A percentile compares a stretch with the other conserved stretches of the same genome.
Conservation (phyloP, 805 yeast genomes). For the Cyberlindnera euphorbiae region DNA sequence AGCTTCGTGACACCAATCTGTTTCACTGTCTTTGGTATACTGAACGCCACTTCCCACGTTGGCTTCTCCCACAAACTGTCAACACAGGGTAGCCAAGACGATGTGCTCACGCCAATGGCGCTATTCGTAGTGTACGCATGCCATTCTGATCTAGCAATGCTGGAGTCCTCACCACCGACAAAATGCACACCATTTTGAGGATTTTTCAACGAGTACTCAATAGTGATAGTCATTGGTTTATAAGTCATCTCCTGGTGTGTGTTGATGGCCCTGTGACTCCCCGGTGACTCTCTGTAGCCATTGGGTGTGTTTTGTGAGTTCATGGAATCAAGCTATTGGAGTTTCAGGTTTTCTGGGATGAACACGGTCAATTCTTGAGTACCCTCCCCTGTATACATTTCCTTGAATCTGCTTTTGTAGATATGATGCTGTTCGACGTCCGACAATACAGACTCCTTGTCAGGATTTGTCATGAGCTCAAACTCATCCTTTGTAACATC, state of each 20-base stretch:
- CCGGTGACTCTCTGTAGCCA: slow-evolving; percentile 33
- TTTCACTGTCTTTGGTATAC: slow-evolving; percentile 73
- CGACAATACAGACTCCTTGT: slow-evolving; percentile 5
- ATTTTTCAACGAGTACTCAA: slow-evolving; percentile 60
- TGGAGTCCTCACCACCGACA: slow-evolving; percentile 52
- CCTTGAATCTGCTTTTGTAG: slow-evolving; percentile 47
- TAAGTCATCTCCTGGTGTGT: slow-evolving; percentile 42
- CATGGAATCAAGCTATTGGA: slow-evolving; percentile 51
- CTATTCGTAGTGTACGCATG: slow-evolving; percentile 83
- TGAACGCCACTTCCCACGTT: slow-evolving; percentile 89
- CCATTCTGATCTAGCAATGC: slow-evolving; percentile 46
- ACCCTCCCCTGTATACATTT: slow-evolving; percentile 46
- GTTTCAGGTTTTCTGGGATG: slow-evolving; percentile 61
- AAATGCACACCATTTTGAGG: slow-evolving; percentile 75
- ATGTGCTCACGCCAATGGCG: slow-evolving; percentile 73
- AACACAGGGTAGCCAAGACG: slow-evolving; percentile 97
- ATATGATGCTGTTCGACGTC: slow-evolving; percentile 53
- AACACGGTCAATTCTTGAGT: slow-evolving; percentile 62
- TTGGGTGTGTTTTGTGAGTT: slow-evolving; percentile 33
- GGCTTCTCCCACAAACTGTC: slow-evolving; percentile 84
- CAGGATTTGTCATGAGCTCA: slow-evolving; percentile 28
- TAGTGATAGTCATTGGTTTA: slow-evolving; percentile 68
- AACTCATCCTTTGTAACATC: slow-evolving; percentile 44
- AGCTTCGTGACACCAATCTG: slow-evolving; percentile 48
- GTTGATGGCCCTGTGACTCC: slow-evolving; percentile 25